Conservation (phyloP, 106 monocot genomes). For the Apostasia shenzhenica region DNA sequence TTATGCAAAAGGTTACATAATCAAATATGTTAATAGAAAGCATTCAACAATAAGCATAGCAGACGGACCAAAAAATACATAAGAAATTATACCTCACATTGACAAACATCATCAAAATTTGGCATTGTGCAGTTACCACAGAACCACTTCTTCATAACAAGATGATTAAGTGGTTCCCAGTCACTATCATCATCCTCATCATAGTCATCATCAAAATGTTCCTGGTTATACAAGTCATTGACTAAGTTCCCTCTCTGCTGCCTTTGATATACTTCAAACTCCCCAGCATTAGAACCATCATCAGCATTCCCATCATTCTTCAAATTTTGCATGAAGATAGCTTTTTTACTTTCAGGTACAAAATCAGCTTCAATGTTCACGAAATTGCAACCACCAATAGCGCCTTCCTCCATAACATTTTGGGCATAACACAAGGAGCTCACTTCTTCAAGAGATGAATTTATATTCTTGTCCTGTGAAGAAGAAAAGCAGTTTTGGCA, state of each 20-base stretch:
- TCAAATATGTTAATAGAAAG: background rate
- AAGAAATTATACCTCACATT: constrained; percentile 50
- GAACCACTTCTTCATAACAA: constrained; percentile 61
- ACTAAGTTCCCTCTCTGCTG: constrained; percentile 28
- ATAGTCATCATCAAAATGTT: constrained; percentile 49
- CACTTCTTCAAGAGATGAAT: constrained; percentile 11
- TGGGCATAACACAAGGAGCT: constrained; percentile 11
- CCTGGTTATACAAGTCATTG: constrained; percentile 41
- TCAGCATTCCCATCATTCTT: constrained; percentile 2
- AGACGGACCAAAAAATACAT: background rate
- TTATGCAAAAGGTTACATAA: background rate
- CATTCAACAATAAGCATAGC: background rate
- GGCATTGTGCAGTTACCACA: constrained; percentile 81
- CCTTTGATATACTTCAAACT: constrained; percentile 4
- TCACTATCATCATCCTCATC: constrained; percentile 83
- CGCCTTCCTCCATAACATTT: constrained; percentile 8
- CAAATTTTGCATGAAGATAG: background rate
- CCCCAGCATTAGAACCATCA: constrained; percentile 9
- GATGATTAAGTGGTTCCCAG: constrained; percentile 61
- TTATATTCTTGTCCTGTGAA: constrained; percentile 5
- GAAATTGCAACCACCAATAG: constrained; percentile 4
- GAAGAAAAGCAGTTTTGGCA: constrained; percentile 18
- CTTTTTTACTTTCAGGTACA: constrained; percentile 2
- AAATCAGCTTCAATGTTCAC: constrained; percentile 1
- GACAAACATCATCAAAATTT: constrained; percentile 49